A percentile compares a stretch with the other conserved stretches of the same genome.
Conservation (phyloP, 2,329 filamentous ascomycete genomes). For the Nothopassalora personata region DNA sequence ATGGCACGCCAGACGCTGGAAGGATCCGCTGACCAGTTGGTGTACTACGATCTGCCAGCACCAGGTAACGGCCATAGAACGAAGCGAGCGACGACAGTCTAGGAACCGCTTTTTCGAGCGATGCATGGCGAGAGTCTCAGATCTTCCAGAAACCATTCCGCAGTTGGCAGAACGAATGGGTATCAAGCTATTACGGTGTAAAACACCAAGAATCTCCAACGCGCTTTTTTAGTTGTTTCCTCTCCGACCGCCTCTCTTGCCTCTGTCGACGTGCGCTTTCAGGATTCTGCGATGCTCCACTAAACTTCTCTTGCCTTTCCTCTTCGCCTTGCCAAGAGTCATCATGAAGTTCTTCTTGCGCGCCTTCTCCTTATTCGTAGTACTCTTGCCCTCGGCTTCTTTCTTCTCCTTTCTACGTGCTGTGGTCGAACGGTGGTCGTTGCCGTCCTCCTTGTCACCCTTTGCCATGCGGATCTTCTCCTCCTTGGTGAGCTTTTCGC, state of each 20-base stretch:
- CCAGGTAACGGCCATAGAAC: slow-evolving; percentile 41
- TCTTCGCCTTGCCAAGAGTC: slow-evolving; percentile 93
- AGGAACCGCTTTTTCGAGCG: slow-evolving; percentile 46
- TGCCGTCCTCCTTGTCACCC: slow-evolving; percentile 63
- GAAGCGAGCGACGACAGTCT: slow-evolving; percentile 43
- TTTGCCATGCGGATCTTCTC: slow-evolving; percentile 78
- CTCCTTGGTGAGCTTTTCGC: slow-evolving; percentile 60
- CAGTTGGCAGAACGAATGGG: slow-evolving; percentile 14
- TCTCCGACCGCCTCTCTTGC: slow-evolving; percentile 76
- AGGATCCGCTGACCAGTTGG: slow-evolving; percentile 40
- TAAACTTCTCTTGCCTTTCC: slow-evolving; percentile 91
- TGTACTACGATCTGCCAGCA: slow-evolving; percentile 35
- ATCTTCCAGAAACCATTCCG: slow-evolving; percentile 37
- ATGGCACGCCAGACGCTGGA: slow-evolving; percentile 43
- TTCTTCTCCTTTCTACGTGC: slow-evolving; percentile 84
- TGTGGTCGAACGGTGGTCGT: slow-evolving; percentile 77
- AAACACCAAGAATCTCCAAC: background rate
- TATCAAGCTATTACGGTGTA: background rate
- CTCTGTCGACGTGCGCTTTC: slow-evolving; percentile 73
- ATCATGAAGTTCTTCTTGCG: slow-evolving; percentile 98
- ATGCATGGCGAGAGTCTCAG: slow-evolving; percentile 41
- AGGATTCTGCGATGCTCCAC: slow-evolving; percentile 77
- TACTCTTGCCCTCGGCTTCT: slow-evolving; percentile 83
- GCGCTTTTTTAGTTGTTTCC: slow-evolving; percentile 50
- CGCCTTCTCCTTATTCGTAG: slow-evolving; percentile 94